Percentiles rank a stretch among this genome's conserved stretches.
Evolutionary conservation across 2,329 filamentous ascomycete genomes (phyloP).

Genomic region (Clathrospora elynae): DNA sequence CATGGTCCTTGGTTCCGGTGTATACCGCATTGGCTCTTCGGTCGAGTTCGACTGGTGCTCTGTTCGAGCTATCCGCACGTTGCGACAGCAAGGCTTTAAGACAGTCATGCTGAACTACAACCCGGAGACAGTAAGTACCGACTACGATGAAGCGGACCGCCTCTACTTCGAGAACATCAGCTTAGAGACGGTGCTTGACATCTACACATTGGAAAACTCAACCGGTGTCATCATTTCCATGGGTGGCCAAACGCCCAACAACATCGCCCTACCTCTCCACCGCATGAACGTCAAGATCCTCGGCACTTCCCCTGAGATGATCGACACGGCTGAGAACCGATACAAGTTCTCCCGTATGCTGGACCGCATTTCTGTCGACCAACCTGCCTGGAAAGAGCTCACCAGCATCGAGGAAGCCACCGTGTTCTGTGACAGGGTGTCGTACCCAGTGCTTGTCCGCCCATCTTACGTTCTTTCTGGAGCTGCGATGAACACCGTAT

Average conservation of each 20-base stretch:
- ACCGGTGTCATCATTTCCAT: slow-evolving; percentile 90
- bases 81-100: slow-evolving; percentile 83
- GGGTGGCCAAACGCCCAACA: slow-evolving; percentile 97
- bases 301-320: slow-evolving; percentile 98
- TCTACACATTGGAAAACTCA: slow-evolving; percentile 85
- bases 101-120: slow-evolving; percentile 90
- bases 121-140: slow-evolving; percentile 85
- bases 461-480: slow-evolving; percentile 97
- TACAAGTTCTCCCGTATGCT: slow-evolving; percentile 99
- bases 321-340: slow-evolving; percentile 93
- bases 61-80: slow-evolving; percentile 87
- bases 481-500: slow-evolving; percentile 99
- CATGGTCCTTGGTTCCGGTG: slow-evolving; percentile 95
- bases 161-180: slow-evolving; percentile 97
- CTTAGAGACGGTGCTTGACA: slow-evolving; percentile 86
- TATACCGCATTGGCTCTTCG: slow-evolving; percentile 95
- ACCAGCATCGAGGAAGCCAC: slow-evolving; percentile 92
- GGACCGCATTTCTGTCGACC: slow-evolving; percentile 91
- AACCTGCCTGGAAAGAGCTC: slow-evolving; percentile 97
- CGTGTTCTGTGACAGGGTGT: slow-evolving; percentile 83
- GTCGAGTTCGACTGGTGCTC: slow-evolving; percentile 99
- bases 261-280: slow-evolving; percentile 89
- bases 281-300: slow-evolving; percentile 89
- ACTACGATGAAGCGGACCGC: slow-evolving; percentile 92
- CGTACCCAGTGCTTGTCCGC: slow-evolving; percentile 91